Base-by-base conservation (phyloP, 257 asterid genomes). In the Salvia rosmarinus region DNA sequence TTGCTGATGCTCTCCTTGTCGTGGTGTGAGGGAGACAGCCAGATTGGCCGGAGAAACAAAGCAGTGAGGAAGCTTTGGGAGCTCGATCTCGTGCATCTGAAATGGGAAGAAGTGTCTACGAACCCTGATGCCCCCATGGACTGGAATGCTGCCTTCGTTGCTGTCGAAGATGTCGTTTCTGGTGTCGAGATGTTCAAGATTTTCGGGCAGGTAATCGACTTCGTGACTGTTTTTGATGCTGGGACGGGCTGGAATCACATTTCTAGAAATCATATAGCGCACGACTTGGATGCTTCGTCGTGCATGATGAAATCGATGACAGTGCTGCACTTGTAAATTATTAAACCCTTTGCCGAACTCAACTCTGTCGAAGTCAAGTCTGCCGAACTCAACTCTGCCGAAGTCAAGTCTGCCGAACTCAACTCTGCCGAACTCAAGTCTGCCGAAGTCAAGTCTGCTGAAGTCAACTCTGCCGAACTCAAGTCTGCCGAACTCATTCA, bases 111-210 rank as follows among this genome's bases (percentile, higher is more conserved):
- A 72, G 82, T 80, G 6, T 89, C 89, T 3, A 72, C 78, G 3
- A 98, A 95, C 68, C 98, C 99, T 6, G 99, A 94, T 75, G 99
- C 98, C 3, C 99, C 99, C 4, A 94, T 94, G 99, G 99, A 94
- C 71, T 91, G 98, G 99, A 91, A 95, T 58, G 99, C 99, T 35
- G 85, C 90, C 19, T 95, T 95, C 68, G 86, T 90, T 10, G 87
- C 85, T n/a, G 98, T 87, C 23, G 84, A 46, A 52, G 87, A 76
- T 37, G 68, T 79, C 28, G 82, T 95, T 35, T 89, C 89, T n/a
- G 99, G 98, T 1, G 81, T 95, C 0, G 99, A 95, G 69, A 95
- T 95, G 96, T 95, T 95, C 82, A 95, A 95, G 74, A 95, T 95
- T 35, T 95, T 95, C 20, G 99, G 99, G 42, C 98, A 91, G 85